These are phyloP conservation scores for Leptographium galeiforme DNA, from an alignment of 2,329 filamentous ascomycete genomes.

Conservation along the genomic window DNA sequence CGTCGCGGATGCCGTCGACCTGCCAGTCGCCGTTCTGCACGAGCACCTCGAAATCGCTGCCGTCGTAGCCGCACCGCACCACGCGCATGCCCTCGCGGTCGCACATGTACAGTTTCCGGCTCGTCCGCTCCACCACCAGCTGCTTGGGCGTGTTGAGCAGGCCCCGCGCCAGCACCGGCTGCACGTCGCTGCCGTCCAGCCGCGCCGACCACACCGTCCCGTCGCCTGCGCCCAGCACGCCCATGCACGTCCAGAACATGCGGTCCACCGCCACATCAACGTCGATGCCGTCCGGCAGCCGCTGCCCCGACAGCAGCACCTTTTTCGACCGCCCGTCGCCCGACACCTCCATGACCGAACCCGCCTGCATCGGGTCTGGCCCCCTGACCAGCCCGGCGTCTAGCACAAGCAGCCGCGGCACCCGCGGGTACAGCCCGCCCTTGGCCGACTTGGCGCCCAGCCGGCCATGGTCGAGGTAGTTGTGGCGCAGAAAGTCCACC, in stretches of 20 bases:
- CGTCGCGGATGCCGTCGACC: conserved; percentile 16
- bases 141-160: conserved; percentile 36
- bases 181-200: conserved; percentile 33
- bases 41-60: conserved; percentile 24
- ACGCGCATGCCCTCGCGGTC: conserved; percentile 31
- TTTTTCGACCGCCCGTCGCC: conserved; percentile 12
- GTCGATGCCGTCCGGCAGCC: conserved; percentile 31
- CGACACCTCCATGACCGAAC: conserved; percentile 11
- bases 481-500: conserved; percentile 15
- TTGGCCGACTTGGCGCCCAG: conserved; percentile 19
- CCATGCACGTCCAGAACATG: conserved; percentile 40
- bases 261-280: conserved; percentile 18
- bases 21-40: conserved; percentile 20
- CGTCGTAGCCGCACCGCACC: conserved; percentile 25
- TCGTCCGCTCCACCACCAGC: conserved; percentile 18
- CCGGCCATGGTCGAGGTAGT: conserved; percentile 15
- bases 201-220: conserved; percentile 30
- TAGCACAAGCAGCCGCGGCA: conserved; percentile 14
- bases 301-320: conserved; percentile 14
- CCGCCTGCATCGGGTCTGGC: background rate
- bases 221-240: conserved; percentile 22
- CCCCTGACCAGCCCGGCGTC: conserved; percentile 15
- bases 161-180: conserved; percentile 28
- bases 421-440: conserved; percentile 24
- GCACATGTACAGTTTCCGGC: conserved; percentile 24